phyloP scores from a whole-genome alignment of 1,139 yeast species.

The Sugiyamaella xylanicola region DNA sequence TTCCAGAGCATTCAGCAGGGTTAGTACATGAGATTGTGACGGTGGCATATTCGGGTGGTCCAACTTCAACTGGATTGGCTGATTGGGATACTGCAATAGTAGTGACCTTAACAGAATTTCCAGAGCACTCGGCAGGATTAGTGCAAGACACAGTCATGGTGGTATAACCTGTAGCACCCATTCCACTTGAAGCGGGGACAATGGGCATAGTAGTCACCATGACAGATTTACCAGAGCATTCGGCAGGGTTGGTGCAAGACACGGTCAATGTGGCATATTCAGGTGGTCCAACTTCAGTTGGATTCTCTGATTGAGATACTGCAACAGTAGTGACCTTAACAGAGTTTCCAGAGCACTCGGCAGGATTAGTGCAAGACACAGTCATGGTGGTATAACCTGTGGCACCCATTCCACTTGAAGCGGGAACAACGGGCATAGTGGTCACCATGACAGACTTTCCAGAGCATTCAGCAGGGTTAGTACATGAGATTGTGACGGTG shows the following conservation, averaged over 20 bases:
- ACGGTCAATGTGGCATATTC: constrained; percentile 4
- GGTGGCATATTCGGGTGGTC: too few species aligned
- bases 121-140: constrained; percentile 21
- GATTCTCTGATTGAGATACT: neutral
- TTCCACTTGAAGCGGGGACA: neutral
- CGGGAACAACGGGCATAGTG: constrained; percentile 12
- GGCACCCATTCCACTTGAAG: neutral
- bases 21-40: too few species aligned
- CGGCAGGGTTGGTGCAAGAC: constrained; percentile 13
- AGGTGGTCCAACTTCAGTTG: neutral
- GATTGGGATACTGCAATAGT: neutral
- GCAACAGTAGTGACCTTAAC: neutral
- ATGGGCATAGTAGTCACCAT: constrained; percentile 12
- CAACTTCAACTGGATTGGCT: too few species aligned
- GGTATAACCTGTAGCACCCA: neutral
- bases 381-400: constrained; percentile 1
- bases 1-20: constrained; percentile 6
- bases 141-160: constrained; percentile 19
- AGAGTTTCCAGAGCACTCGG: neutral
- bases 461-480: constrained; percentile 15
- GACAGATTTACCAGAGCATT: constrained; percentile 15
- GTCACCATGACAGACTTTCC: constrained; percentile 9
- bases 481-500: constrained; percentile 14
- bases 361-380: constrained; percentile 2
- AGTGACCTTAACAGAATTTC: neutral